Conservation (phyloP, 2,329 filamentous ascomycete species). For the Pseudopyrenochaeta lycopersici region DNA sequence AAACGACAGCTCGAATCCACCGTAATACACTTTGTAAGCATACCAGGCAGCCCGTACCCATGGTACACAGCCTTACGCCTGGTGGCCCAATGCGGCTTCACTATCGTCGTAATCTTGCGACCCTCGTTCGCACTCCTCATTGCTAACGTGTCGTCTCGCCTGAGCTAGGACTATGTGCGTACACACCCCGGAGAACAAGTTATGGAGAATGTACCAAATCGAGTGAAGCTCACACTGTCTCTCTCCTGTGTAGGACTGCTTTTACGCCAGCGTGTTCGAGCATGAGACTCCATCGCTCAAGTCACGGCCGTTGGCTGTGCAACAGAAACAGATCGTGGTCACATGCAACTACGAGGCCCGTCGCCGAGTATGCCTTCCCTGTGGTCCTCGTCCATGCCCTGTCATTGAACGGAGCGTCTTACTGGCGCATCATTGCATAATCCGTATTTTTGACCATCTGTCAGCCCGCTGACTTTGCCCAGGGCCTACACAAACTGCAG, state of each 20-base stretch:
- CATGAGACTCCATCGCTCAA: constrained; percentile 78
- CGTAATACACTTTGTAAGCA: constrained; percentile 81
- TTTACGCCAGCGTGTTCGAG: constrained; percentile 93
- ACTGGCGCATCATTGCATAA: background rate
- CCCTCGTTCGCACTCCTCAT: background rate
- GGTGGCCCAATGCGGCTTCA: constrained; percentile 17
- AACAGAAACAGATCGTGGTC: constrained; percentile 86
- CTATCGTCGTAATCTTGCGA: constrained; percentile 15
- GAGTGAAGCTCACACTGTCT: constrained; percentile 21
- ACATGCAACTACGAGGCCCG: constrained; percentile 85
- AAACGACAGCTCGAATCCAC: constrained; percentile 59
- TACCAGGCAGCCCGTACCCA: constrained; percentile 20
- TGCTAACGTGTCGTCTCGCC: constrained; percentile 36
- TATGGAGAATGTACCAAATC: constrained; percentile 2
- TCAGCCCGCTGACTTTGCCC: constrained; percentile 32
- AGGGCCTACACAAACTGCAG: constrained; percentile 80
- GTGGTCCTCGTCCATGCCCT: background rate
- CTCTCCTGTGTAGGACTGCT: constrained; percentile 71
- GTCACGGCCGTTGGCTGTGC: constrained; percentile 78
- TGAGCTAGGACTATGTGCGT: constrained; percentile 46
- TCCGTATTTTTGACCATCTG: constrained; percentile 3
- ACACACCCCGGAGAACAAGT: background rate
- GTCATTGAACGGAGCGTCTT: background rate
- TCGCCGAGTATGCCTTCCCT: constrained; percentile 56
- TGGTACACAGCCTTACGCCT: constrained; percentile 27